Percentiles rank a stretch among this genome's conserved stretches.
phyloP scores from a whole-genome alignment of 371 early-diverging fungal genomes.

The Synchytrium microbalum region DNA sequence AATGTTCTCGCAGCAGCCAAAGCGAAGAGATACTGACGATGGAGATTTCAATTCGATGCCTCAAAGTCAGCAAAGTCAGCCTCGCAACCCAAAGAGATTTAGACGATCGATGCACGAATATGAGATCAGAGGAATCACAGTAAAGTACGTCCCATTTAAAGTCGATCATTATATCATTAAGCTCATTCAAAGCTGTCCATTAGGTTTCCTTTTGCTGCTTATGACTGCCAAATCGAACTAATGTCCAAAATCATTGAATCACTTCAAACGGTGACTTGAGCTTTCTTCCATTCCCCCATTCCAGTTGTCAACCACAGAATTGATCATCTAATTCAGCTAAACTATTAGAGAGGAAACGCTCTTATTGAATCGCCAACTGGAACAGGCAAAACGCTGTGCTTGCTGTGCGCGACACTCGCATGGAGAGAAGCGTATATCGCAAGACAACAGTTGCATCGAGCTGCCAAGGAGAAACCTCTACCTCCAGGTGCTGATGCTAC shows the following conservation, averaged over 20 bases:
- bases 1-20: too few species aligned
- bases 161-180: too few species aligned
- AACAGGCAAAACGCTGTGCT: conserved; percentile 81
- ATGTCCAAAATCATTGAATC: conserved; percentile 39
- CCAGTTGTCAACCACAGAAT: background rate
- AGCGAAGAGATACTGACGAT: too few species aligned
- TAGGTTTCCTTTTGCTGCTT: conserved; percentile 43
- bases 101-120: conserved; percentile 3
- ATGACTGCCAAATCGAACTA: conserved; percentile 37
- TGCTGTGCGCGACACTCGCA: conserved; percentile 70
- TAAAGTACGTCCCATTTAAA: too few species aligned
- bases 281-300: background rate
- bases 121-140: conserved; percentile 5
- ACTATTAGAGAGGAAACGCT: conserved; percentile 9
- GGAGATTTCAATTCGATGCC: too few species aligned
- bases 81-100: too few species aligned
- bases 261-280: conserved; percentile 18
- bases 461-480: too few species aligned
- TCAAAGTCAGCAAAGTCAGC: too few species aligned
- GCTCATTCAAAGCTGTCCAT: too few species aligned
- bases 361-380: conserved; percentile 77
- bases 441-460: conserved; percentile 14
- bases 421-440: conserved; percentile 45
- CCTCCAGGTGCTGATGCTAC: too few species aligned
- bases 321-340: background rate